Conservation (phyloP, 2,329 filamentous ascomycete genomes). For the Sporothrix inflata region DNA sequence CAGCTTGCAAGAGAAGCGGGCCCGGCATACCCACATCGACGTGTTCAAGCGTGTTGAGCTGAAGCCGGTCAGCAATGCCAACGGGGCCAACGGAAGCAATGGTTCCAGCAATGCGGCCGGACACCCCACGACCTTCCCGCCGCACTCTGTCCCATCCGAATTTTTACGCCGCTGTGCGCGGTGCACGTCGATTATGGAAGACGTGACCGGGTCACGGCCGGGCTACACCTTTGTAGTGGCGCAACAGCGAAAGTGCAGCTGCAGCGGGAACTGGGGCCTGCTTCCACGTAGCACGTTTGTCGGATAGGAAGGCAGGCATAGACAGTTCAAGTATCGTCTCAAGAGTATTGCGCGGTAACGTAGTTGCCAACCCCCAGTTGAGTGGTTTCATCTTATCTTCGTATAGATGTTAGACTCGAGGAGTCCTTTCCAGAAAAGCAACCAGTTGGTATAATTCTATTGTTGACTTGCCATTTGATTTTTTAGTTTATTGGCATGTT, state of each 20-base stretch:
- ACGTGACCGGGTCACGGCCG: slow-evolving; percentile 52
- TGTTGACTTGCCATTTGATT: too few species aligned
- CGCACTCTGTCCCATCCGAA: background rate
- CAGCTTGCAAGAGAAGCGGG: slow-evolving; percentile 48
- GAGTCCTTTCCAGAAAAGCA: too few species aligned
- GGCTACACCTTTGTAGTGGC: slow-evolving; percentile 58
- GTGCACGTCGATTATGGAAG: slow-evolving; percentile 69
- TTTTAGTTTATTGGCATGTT: too few species aligned
- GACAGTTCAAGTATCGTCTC: background rate
- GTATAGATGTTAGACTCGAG: too few species aligned
- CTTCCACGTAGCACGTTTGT: slow-evolving; percentile 39
- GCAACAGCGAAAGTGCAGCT: slow-evolving; percentile 60
- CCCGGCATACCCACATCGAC: slow-evolving; percentile 51
- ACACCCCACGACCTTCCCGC: background rate
- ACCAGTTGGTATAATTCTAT: too few species aligned
- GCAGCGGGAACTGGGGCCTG: slow-evolving; percentile 57
- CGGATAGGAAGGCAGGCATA: slow-evolving; percentile 9
- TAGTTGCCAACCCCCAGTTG: background rate
- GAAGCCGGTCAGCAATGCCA: background rate
- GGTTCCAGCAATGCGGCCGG: slow-evolving; percentile 43
- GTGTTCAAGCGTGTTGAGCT: slow-evolving; percentile 64
- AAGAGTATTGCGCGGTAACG: background rate
- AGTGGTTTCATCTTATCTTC: too few species aligned
- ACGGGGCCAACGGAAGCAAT: slow-evolving; percentile 14
- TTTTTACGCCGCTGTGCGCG: slow-evolving; percentile 58